Base-by-base conservation (phyloP, 2,329 filamentous ascomycete species). In the Claviceps maximensis region DNA sequence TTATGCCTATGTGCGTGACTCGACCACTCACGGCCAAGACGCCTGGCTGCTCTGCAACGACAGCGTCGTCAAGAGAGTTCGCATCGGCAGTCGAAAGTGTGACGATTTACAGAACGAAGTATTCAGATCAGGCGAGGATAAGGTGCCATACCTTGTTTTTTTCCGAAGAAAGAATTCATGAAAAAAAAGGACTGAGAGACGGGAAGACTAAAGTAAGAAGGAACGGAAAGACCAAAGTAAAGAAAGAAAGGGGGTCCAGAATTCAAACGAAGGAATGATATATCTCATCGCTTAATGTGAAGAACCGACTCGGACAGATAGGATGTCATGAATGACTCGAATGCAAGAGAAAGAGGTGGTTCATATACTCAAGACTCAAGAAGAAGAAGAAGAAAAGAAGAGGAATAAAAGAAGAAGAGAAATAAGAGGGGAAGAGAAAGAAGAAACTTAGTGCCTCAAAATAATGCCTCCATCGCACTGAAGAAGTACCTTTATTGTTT, bases 1-100 rank as follows among this genome's bases (percentile, higher is more conserved):
- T 66, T 83, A 84, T 51, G 78, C 83, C 3, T 82, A 86, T 54
- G 79, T 86, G 56, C 78, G 79, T 46, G 80, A 84, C 60, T 73
- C 75, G 40, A 73, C 72, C 40, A 67, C 67, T 15, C 64, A 67
- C 40, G 67, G 74, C 54, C 67, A 67, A 5, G 67, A 67, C 36
- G 67, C 65, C 23, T 81, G 78, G 78, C 69, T 71, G 55, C 61
- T 66, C 55, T 77, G 73, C 60, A 73, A 79, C 55, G 78, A 82
- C 57, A 59, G 61, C 17, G 54, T 55, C 1, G 69, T 76, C 5
- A 66, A 61, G 12, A 65, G 66, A 50, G 66, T 74, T n/a, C 69
- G 68, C 49, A 70, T 75, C 49, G 71, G 69, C 19, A 65, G 65
- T 17, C 64, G 64, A 4, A 62, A 60, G 25, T 58, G 57, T 4